Evolutionary conservation across 768 basidiomycete species (phyloP), one percentile per base, ranked within the genome.

Genomic region (Lactarius pseudohatsudake): DNA sequence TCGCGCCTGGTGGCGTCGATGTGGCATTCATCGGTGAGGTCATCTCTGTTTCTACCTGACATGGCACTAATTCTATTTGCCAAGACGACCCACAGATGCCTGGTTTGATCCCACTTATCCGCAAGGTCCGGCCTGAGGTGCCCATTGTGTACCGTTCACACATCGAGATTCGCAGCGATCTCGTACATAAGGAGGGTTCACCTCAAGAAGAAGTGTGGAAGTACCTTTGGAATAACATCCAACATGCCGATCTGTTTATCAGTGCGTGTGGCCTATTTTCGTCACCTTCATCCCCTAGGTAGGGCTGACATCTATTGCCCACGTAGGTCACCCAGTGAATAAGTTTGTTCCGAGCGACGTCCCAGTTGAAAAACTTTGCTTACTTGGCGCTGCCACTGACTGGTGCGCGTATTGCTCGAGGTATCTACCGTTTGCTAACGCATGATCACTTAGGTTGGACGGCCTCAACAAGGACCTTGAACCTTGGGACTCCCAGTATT

Each of bases 61-160:
- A 57, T 16, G 8, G 15, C 15, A 30, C 2, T 53, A 30, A 66
- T 22, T 22, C 53, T 26, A 36, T 36, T 61, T 59, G 26, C 61
- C 78, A 67, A 84, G 91, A 93, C 77, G 91, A 93, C 77, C 91
- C 91, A n/a, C 91, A 94, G 76, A 93, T 97, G 87, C 91, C 94
- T 50, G 94, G 94, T 58, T 82, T 97, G 62, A 96, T 98, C 75
- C 96, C 96, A 7, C 82, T 95, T 71, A 96, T 97, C 82, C 88
- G 86, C 75, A 89, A 90, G 79, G 80, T 88, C 62, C 84, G 90
- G 65, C 94, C 94, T 2, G 87, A 90, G 30, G 79, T 95, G 57
- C 94, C 94, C 61, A 93, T 97, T 74, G 81, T 96, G 70, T 98
- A 96, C 76, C 88, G 95, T 55, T 96, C 94, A 61, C 95, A 97